A percentile compares a stretch with the other conserved stretches of the same genome.
These are phyloP conservation scores for Neobulgaria alba DNA, from an alignment of 2,329 filamentous ascomycete genomes.

Conservation along the genomic window DNA sequence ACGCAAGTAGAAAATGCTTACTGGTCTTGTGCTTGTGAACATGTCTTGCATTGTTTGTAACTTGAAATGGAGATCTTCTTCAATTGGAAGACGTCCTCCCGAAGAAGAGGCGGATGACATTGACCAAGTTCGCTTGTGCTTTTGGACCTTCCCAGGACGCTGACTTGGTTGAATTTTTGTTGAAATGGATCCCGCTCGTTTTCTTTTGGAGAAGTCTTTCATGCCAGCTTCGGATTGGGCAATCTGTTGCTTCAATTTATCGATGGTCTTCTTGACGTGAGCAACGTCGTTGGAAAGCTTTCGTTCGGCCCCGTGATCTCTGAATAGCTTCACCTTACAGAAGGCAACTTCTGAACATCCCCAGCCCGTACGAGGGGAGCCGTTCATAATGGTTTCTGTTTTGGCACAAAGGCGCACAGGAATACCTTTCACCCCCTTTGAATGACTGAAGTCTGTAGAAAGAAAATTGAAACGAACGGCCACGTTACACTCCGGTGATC, in stretches of 20 bases:
- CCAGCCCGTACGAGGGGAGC: conserved; percentile 39
- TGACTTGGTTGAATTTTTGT: conserved; percentile 36
- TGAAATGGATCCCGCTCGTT: conserved; percentile 40
- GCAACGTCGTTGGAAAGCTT: conserved; percentile 92
- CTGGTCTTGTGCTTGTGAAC: conserved; percentile 75
- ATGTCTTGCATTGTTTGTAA: conserved; percentile 74
- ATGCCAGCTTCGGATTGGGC: conserved; percentile 62
- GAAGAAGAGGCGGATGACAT: conserved; percentile 71
- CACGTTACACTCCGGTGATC: conserved; percentile 68
- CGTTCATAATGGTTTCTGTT: conserved; percentile 58
- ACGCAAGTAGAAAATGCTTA: conserved; percentile 69
- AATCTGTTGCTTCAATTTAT: conserved; percentile 92
- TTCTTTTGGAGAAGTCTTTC: conserved; percentile 59
- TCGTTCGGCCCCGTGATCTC: conserved; percentile 89
- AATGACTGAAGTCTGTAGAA: conserved; percentile 97
- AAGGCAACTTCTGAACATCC: conserved; percentile 68
- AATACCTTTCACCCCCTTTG: conserved; percentile 96
- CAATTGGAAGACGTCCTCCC: conserved; percentile 45
- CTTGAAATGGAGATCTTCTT: conserved; percentile 73
- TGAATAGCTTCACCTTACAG: conserved; percentile 95
- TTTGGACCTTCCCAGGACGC: conserved; percentile 72
- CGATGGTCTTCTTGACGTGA: conserved; percentile 93
- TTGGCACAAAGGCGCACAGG: conserved; percentile 89
- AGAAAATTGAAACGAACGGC: conserved; percentile 96
- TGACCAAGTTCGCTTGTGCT: conserved; percentile 93